Base-by-base conservation (phyloP, 257 asterid genomes). In the Solanum dulcamara region DNA sequence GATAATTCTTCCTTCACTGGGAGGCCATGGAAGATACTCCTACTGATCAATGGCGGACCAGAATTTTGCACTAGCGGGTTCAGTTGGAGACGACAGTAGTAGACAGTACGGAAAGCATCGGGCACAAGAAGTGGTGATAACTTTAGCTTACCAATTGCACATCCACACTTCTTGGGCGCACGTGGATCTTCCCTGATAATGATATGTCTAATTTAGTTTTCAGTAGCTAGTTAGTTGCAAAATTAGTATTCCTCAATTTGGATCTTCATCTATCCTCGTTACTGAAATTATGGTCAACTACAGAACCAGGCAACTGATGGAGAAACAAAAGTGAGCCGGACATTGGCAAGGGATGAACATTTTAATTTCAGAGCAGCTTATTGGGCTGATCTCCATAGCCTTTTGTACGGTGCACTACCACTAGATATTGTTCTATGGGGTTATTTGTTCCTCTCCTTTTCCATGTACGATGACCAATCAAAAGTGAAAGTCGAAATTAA, bases 301-400 rank as follows among this genome's bases (percentile, higher is more conserved):
- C 72, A 96, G 99, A 93, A 94, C 85, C 94, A 89, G 87, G 92
- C 91, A 70, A 91, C 91, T 10, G 90, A 92, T 81, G 93, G 88
- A 38, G 91, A 89, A 44, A 90, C 86, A 92, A 94, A 91, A 84
- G 85, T 40, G 68, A 89, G 88, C 72, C 15, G 93, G 89, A 88
- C 89, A 15, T 90, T 94, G 57, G 79, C 94, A 42, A 94, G 94
- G 88, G 96, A 96, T 67, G 96, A 92, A 84, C 84, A 87, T 62
- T 96, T 92, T 90, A 93, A 93, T 59, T 93, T 93, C 33, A 92
- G 90, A 92, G 98, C 98, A 85, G 88, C 94, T 26, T 91, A 92
- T 86, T 96, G 99, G 98, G 90, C 96, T 59, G 98, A 94, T 90
- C 93, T 96, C n/a, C 93, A 93, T 86, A 87, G 89, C 75, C 92